These are phyloP conservation scores for Ramaria sp. DNA, from an alignment of 768 basidiomycete species.

Conservation along the genomic window DNA sequence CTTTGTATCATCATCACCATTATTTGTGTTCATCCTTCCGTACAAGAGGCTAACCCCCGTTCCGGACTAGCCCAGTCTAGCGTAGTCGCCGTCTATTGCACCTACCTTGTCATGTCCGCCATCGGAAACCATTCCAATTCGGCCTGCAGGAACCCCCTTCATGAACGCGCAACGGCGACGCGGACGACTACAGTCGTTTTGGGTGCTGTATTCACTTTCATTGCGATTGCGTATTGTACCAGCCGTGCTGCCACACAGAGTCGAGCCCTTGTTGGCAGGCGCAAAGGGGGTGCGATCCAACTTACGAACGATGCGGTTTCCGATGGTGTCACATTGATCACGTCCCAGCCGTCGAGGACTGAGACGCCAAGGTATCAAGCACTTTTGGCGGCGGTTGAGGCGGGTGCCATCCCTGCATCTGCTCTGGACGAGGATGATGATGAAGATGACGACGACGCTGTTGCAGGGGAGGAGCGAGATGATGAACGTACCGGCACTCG, in stretches of 20 bases:
- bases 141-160: conserved; percentile 78
- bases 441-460: conserved; percentile 51
- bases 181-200: conserved; percentile 80
- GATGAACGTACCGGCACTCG: conserved; percentile 91
- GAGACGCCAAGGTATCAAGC: conserved; percentile 92
- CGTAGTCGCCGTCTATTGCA: conserved; percentile 97
- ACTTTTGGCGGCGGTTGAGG: conserved; percentile 88
- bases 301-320: conserved; percentile 42
- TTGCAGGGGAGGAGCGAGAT: conserved; percentile 66
- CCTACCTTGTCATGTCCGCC: conserved; percentile 89
- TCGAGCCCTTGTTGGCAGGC: conserved; percentile 73
- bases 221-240: conserved; percentile 97
- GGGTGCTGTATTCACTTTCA: conserved; percentile 92
- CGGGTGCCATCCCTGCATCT: conserved; percentile 91
- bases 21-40: conserved; percentile 69
- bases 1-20: conserved; percentile 72
- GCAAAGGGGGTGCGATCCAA: conserved; percentile 54
- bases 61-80: conserved; percentile 91
- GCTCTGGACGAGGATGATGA: conserved; percentile 66
- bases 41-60: conserved; percentile 89
- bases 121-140: conserved; percentile 81
- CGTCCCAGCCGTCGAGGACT: conserved; percentile 69
- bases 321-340: conserved; percentile 59
- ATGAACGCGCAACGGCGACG: conserved; percentile 52
- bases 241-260: conserved; percentile 93